Percentiles rank a stretch among this genome's conserved stretches.
These are phyloP conservation scores for Trichoderma sp. DNA, from an alignment of 2,329 filamentous ascomycete species.

Conservation along the genomic window DNA sequence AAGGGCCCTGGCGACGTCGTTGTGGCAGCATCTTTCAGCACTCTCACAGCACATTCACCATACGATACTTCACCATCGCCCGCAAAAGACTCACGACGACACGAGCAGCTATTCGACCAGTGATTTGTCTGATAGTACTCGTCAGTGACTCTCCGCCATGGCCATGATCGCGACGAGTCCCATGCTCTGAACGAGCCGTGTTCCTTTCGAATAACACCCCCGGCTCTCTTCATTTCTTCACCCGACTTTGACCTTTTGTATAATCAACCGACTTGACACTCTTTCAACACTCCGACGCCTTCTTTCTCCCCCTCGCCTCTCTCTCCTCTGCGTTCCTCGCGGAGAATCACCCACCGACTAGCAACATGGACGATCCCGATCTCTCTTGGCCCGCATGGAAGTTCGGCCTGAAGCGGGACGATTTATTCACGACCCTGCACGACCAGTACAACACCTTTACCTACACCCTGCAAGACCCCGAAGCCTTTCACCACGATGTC, in stretches of 20 bases:
- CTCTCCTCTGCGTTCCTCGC: not conserved
- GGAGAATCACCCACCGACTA: not conserved
- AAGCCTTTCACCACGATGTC: conserved; percentile 64
- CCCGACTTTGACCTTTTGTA: conserved; percentile 9
- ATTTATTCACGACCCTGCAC: conserved; percentile 60
- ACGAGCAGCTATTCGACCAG: conserved; percentile 27
- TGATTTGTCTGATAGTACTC: conserved; percentile 22
- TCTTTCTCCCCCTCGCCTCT: not conserved
- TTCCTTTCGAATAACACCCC: conserved; percentile 18
- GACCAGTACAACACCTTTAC: conserved; percentile 63
- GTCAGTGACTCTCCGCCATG: conserved; percentile 32
- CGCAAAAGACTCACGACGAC: conserved; percentile 29
- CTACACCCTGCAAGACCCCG: conserved; percentile 59
- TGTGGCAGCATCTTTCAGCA: not conserved
- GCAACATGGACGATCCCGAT: conserved; percentile 58
- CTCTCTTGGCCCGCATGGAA: conserved; percentile 63
- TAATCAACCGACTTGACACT: not conserved
- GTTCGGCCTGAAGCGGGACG: conserved; percentile 62
- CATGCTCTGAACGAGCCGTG: conserved; percentile 31
- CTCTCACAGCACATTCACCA: conserved; percentile 10
- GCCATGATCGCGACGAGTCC: conserved; percentile 23
- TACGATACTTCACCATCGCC: too few species aligned
- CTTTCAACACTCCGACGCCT: not conserved
- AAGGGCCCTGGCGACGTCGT: conserved; percentile 20
- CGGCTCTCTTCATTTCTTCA: conserved; percentile 1